A percentile compares a stretch with the other conserved stretches of the same genome.
Evolutionary conservation across 768 basidiomycete genomes (phyloP).

Genomic region (Clitopilus passeckerianus): DNA sequence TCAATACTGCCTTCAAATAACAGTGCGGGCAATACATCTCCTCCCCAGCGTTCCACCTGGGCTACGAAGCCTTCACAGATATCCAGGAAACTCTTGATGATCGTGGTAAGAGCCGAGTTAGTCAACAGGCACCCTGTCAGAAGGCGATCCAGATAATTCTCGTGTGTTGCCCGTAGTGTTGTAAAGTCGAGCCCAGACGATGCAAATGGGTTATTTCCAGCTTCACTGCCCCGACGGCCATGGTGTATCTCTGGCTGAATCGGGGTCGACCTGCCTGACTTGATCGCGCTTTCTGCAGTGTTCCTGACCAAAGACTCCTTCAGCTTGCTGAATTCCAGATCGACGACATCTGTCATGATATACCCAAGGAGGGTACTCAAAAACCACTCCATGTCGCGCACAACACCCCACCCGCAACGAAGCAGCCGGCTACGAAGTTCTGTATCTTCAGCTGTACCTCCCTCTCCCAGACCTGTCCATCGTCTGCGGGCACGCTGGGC

Average conservation of each 20-base stretch:
- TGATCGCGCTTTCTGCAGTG: conserved; percentile 5
- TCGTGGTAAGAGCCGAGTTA: conserved; percentile 54
- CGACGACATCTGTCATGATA: conserved; percentile 87
- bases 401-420: conserved; percentile 82
- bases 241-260: conserved; percentile 2
- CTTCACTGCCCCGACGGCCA: not conserved
- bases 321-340: conserved; percentile 73
- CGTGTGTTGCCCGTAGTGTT: conserved; percentile 77
- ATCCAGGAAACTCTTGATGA: conserved; percentile 71
- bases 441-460: conserved; percentile 71
- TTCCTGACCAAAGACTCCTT: conserved; percentile 49
- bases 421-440: conserved; percentile 59
- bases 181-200: conserved; percentile 70
- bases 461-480: conserved; percentile 87
- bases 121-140: conserved; percentile 76
- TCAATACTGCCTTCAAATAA: conserved; percentile 76
- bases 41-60: conserved; percentile 89
- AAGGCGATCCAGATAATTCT: conserved; percentile 74
- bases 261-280: conserved; percentile 3
- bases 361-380: conserved; percentile 80
- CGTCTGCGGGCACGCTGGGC: conserved; percentile 77
- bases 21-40: conserved; percentile 81
- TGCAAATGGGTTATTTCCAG: conserved; percentile 10
- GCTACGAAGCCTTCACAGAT: conserved; percentile 85
- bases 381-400: conserved; percentile 90